A percentile compares a stretch with the other conserved stretches of the same genome.
Conservation (phyloP, 2,329 filamentous ascomycete species). For the Myriosclerotinia curreyana region DNA sequence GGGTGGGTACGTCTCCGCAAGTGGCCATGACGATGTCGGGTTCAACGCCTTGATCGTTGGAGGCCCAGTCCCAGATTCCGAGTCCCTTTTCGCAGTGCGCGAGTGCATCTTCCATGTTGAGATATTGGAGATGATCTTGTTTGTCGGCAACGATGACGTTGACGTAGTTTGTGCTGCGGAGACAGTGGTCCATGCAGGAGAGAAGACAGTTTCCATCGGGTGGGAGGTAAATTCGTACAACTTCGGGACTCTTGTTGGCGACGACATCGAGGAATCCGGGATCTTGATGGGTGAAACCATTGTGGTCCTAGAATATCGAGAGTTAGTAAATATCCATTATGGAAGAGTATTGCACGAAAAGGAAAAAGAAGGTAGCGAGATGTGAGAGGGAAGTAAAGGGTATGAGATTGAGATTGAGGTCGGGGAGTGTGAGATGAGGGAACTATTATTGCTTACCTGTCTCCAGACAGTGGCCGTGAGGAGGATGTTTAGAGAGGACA, state of each 20-base stretch:
- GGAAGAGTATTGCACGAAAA: background rate
- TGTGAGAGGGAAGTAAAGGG: background rate
- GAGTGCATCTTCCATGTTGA: slow-evolving; percentile 69
- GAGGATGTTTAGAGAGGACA: slow-evolving; percentile 75
- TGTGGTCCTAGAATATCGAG: slow-evolving; percentile 53
- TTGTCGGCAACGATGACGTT: slow-evolving; percentile 80
- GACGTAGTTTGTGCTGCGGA: slow-evolving; percentile 72
- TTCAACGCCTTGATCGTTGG: slow-evolving; percentile 64
- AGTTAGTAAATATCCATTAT: background rate
- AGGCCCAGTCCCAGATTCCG: slow-evolving; percentile 75
- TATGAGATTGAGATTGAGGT: background rate
- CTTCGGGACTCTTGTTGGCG: slow-evolving; percentile 75
- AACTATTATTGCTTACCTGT: slow-evolving; percentile 48
- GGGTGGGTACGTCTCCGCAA: slow-evolving; percentile 71
- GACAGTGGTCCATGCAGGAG: slow-evolving; percentile 72
- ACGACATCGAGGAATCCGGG: slow-evolving; percentile 78
- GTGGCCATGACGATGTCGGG: slow-evolving; percentile 75
- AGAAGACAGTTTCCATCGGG: slow-evolving; percentile 77
- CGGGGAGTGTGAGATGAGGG: background rate
- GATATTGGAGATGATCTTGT: slow-evolving; percentile 72
- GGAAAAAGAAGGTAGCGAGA: background rate
- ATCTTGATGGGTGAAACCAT: slow-evolving; percentile 79
- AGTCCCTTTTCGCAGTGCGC: slow-evolving; percentile 76
- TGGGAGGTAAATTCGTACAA: slow-evolving; percentile 77
- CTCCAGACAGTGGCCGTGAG: slow-evolving; percentile 77